Conservation (phyloP, 2,329 filamentous ascomycete genomes). For the Diaporthe sp. region DNA sequence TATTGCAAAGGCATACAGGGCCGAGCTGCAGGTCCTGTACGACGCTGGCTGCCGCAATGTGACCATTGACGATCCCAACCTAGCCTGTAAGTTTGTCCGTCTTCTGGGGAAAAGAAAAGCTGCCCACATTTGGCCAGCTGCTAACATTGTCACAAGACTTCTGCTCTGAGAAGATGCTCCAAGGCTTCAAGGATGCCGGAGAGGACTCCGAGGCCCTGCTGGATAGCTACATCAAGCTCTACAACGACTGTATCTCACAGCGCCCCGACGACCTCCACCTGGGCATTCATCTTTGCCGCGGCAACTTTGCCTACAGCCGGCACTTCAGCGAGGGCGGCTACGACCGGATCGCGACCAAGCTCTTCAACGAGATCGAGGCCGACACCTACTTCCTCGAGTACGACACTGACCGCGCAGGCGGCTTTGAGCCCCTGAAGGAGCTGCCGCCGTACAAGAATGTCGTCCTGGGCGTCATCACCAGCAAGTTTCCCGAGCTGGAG, state of each 20-base stretch:
- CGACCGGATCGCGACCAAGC: slow-evolving; percentile 69
- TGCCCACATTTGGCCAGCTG: neutral
- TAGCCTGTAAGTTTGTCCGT: slow-evolving; percentile 50
- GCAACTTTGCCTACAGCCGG: slow-evolving; percentile 71
- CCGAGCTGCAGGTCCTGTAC: slow-evolving; percentile 59
- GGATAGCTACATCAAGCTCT: slow-evolving; percentile 76
- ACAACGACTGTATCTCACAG: slow-evolving; percentile 75
- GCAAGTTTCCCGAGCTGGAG: slow-evolving; percentile 69
- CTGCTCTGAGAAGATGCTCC: slow-evolving; percentile 74
- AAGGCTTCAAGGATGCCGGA: slow-evolving; percentile 67
- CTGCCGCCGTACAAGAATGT: slow-evolving; percentile 71
- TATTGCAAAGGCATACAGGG: slow-evolving; percentile 60
- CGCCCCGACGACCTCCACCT: slow-evolving; percentile 75
- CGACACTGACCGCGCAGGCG: slow-evolving; percentile 65
- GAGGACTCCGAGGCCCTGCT: slow-evolving; percentile 72
- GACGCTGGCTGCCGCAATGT: slow-evolving; percentile 61
- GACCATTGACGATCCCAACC: slow-evolving; percentile 72
- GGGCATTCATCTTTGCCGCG: slow-evolving; percentile 74
- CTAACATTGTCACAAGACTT: slow-evolving; percentile 60
- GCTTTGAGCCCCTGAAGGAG: slow-evolving; percentile 70
- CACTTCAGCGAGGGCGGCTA: slow-evolving; percentile 74
- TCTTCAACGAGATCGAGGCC: slow-evolving; percentile 64
- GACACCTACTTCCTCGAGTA: slow-evolving; percentile 65
- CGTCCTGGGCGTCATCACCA: slow-evolving; percentile 69
- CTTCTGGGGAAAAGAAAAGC: too few species aligned